Base-by-base conservation (phyloP, 164 flowering plant genomes). In the Malania oleifera region DNA sequence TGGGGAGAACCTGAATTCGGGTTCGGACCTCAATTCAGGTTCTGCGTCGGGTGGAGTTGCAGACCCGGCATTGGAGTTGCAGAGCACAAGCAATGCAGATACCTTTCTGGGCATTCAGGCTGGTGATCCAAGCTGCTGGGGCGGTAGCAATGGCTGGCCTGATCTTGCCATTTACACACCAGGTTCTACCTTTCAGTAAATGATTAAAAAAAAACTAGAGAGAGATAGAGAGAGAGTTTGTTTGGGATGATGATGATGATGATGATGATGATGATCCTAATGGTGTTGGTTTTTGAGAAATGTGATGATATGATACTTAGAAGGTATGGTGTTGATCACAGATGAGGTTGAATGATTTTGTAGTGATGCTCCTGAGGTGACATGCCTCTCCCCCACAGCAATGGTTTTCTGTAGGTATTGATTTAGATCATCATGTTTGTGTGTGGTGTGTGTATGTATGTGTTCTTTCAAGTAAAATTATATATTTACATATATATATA, bases 161-260 rank as follows among this genome's bases (percentile, higher is more conserved):
- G 93, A 82, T 77, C 87, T 82, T 56, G 75, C 89, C 29, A 86
- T 86, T 60, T 76, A 75, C 75, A 80, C 89, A 24, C 85, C 84
- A 63, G 79, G 88, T 67, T 82, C 87, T n/a, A 75, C 31, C 38
- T 76, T 72, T 54, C 77, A 75, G 45, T 71, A 60, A 57, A 28
- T 41, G 3, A 39, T 10, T 39, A 10, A 58, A n/a, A 28, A 59
- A 4, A 31, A 9, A 31, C 6, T 31, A 31, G 35, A 31, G 35
- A 4, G 35, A 45, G 39, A 29, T 19, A 45, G 50, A 25, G 40
- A 37, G 19, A 24, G 22, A 37, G 24, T 7, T n/a, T 29, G 40
- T n/a, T n/a, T n/a, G n/a, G n/a, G n/a, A n/a, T n/a, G n/a, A n/a
- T n/a, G n/a, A n/a, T n/a, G n/a, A n/a, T n/a, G n/a, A n/a, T n/a